phyloP scores from a whole-genome alignment of 257 asterid genomes.

The Nicotiana undulata region DNA sequence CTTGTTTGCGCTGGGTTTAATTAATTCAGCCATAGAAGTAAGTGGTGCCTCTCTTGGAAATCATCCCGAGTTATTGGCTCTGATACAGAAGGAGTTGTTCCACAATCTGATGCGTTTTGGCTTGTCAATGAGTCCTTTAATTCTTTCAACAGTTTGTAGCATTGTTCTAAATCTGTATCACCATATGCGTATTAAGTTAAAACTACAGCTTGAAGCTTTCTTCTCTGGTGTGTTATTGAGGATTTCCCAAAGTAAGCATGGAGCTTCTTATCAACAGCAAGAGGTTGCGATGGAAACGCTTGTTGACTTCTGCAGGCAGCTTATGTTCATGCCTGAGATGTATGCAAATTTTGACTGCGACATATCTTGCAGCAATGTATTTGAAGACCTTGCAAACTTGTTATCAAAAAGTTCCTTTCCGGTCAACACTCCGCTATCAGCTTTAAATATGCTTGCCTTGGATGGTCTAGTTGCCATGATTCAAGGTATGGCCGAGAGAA shows the following conservation, averaged over 20 bases:
- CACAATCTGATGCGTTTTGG: slow-evolving; percentile 87
- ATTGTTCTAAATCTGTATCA: slow-evolving; percentile 88
- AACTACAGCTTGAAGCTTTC: slow-evolving; percentile 80
- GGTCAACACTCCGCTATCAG: slow-evolving; percentile 70
- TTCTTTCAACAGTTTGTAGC: slow-evolving; percentile 88
- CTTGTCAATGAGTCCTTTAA: slow-evolving; percentile 77
- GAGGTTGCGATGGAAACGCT: slow-evolving; percentile 96
- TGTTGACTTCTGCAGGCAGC: slow-evolving; percentile 90
- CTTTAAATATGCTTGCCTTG: slow-evolving; percentile 73
- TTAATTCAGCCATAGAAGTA: slow-evolving; percentile 76
- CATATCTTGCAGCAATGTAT: slow-evolving; percentile 66
- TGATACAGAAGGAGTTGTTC: slow-evolving; percentile 81
- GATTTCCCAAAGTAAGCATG: slow-evolving; percentile 67
- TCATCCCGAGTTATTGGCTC: slow-evolving; percentile 63
- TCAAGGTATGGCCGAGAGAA: slow-evolving; percentile 73
- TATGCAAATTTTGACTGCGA: slow-evolving; percentile 88
- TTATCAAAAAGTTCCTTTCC: slow-evolving; percentile 88
- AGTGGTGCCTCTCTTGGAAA: slow-evolving; percentile 62
- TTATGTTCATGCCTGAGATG: slow-evolving; percentile 64
- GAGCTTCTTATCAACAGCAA: slow-evolving; percentile 82
- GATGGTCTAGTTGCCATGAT: slow-evolving; percentile 83
- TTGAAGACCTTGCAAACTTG: slow-evolving; percentile 72
- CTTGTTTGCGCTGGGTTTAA: slow-evolving; percentile 80
- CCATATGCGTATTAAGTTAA: slow-evolving; percentile 66
- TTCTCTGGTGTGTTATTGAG: slow-evolving; percentile 68